A percentile compares a stretch with the other conserved stretches of the same genome.
phyloP scores from a whole-genome alignment of 768 basidiomycete species.

The Trametes cinnabarina region DNA sequence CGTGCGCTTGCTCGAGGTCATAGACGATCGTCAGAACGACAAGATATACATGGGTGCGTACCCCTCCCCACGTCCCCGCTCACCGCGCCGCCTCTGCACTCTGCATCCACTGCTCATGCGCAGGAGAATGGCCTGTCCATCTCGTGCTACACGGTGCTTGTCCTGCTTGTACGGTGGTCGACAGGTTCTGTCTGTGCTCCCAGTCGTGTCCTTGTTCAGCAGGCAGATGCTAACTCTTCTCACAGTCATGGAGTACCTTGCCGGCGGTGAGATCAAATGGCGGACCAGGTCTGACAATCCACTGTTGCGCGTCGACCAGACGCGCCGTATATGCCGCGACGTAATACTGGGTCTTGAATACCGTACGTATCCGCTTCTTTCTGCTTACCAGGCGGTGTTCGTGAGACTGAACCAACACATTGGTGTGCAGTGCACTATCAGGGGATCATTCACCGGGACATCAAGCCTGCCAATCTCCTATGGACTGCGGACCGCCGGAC shows the following conservation, averaged over 20 bases:
- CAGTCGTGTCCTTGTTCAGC: too few species aligned
- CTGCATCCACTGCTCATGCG: not conserved
- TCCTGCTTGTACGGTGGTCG: not conserved
- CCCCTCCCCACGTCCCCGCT: not conserved
- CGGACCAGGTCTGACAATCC: conserved; percentile 61
- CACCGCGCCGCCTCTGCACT: not conserved
- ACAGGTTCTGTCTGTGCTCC: conserved; percentile 4
- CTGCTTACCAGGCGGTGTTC: not conserved
- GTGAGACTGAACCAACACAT: not conserved
- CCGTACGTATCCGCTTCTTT: conserved; percentile 50
- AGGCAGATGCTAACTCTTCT: conserved; percentile 26
- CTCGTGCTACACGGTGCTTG: not conserved
- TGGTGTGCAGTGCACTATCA: conserved; percentile 92
- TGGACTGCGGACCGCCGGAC: conserved; percentile 82
- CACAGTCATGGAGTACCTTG: conserved; percentile 93
- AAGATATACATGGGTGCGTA: conserved; percentile 92
- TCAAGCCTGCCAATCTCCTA: conserved; percentile 96
- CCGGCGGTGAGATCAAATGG: conserved; percentile 95
- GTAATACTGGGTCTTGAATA: conserved; percentile 94
- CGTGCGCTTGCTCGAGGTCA: conserved; percentile 88
- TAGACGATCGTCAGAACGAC: conserved; percentile 85
- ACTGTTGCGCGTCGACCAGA: conserved; percentile 78
- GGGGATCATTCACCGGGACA: conserved; percentile 98
- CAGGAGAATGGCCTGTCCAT: not conserved
- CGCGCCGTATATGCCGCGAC: conserved; percentile 86